Base-by-base conservation (phyloP, 164 flowering plant species). In the grape (Vitis vinifera) region DNA sequence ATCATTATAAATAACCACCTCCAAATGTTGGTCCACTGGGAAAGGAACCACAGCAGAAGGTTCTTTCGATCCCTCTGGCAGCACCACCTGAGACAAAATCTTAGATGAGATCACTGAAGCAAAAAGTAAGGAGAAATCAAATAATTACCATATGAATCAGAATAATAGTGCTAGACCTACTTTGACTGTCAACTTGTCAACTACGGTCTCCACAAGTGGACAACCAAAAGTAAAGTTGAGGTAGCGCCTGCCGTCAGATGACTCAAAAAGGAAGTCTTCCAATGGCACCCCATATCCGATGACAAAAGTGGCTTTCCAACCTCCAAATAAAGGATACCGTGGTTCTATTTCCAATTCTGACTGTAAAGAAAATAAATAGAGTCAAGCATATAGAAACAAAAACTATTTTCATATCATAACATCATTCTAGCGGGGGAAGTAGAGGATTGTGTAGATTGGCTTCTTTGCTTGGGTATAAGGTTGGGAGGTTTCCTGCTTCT, bases 341-440 rank as follows among this genome's bases (percentile, higher is more conserved):
- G 99, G 99, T 73, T 93, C 97, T 61, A 96, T 83, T 81, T 91
- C 93, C 71, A 93, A 87, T 75, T 93, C 98, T 58, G 99, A 91
- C 99, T 96, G 92, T 59, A 75, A 47, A 62, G 55, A 51, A 73
- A 65, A 2, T 23, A 62, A 63, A 37, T 70, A 51, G 62, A 75
- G 66, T 16, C 56, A 31, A 11, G 31, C n/a, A 63, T 27, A 11
- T n/a, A 29, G 17, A 53, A 53, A 47, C 59, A 51, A 37, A 63
- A 49, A 15, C 48, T 8, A 48, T 47, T 13, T 17, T 16, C n/a
- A 17, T 14, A 29, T 4, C 12, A 15, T 8, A 55, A 50, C 31
- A 65, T 37, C 44, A 37, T 37, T 37, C 44, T 6, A 37, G 44
- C 7, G 5, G 27, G 44, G 44, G 44, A 37, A 37, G 44, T 37